These are phyloP conservation scores for Lactarius indigo DNA, from an alignment of 768 basidiomycete species.

Conservation along the genomic window DNA sequence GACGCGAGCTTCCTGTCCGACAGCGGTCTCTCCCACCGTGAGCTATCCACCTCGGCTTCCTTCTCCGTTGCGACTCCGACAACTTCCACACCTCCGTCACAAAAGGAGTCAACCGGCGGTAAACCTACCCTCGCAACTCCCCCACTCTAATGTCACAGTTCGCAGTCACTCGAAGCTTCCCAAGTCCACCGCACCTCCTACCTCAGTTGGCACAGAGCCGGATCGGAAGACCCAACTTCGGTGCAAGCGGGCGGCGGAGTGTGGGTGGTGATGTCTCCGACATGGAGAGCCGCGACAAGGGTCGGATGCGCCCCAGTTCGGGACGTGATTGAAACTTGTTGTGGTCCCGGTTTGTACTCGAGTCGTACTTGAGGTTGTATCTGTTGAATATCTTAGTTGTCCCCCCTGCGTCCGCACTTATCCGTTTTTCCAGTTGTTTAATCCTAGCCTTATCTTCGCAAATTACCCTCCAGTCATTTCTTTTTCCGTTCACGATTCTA, in stretches of 20 bases:
- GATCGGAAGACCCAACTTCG: conserved; percentile 31
- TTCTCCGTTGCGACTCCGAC: no score
- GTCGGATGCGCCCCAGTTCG: conserved; percentile 28
- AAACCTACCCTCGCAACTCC: conserved; percentile 17
- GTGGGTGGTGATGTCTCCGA: conserved; percentile 28
- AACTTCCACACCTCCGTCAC: conserved; percentile 14
- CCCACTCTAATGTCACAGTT: conserved; percentile 30
- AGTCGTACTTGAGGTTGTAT: conserved; percentile 11
- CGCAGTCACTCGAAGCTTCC: conserved; percentile 29
- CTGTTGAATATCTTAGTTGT: conserved; percentile 13
- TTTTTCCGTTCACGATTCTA: conserved; percentile 6
- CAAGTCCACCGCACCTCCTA: conserved; percentile 14
- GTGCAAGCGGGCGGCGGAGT: conserved; percentile 27
- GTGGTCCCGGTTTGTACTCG: conserved; percentile 3
- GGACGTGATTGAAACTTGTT: conserved; percentile 21
- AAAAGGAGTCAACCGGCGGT: conserved; percentile 14
- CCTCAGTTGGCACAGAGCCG: conserved; percentile 32
- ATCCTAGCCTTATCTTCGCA: conserved; percentile 5
- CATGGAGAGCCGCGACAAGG: conserved; percentile 23
- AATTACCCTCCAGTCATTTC: not conserved
- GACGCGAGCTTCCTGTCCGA: conserved; percentile 17
- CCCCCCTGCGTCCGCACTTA: conserved; percentile 1
- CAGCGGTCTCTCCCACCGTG: conserved; percentile 16
- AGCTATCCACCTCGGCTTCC: not conserved
- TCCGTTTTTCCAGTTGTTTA: not conserved